Base-by-base conservation (phyloP, 1,284 basidiomycete genomes). In the Polyporus tsugae region DNA sequence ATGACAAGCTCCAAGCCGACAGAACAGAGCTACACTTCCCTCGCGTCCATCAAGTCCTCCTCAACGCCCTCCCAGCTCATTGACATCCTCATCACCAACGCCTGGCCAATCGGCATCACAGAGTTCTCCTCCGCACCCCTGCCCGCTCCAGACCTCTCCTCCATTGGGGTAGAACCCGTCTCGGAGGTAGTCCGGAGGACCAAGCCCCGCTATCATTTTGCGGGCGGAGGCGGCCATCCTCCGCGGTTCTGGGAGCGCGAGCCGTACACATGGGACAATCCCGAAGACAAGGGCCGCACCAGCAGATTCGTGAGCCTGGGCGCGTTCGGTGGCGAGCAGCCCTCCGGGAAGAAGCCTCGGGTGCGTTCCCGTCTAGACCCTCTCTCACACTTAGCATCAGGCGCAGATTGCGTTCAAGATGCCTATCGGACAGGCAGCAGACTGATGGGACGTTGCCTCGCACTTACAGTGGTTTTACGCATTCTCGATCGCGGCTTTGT, bases 191-290 rank as follows among this genome's bases (percentile, higher is more conserved):
- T 95, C 17, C 82, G 84, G 52, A 85, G 85, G 70, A 85, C 85
- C 59, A 91, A 90, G 73, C 93, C 94, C 1, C 86, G 91, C 60
- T 96, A 96, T 79, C 91, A 95, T 76, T 93, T 96, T 76, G 84
- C 90, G 19, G 89, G 86, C 71, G 86, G 87, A 59, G 87, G 81
- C 64, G 89, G 84, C 44, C 80, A 78, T 39, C 86, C 85, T 17
- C 85, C 90, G 0, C 84, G 84, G 70, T 98, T 96, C 79, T 98
- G 96, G 95, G 96, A 98, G 78, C 84, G 96, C 64, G 95, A 97
- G 73, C 96, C 96, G 2, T 96, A 90, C 77, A 80, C 87, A 6
- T 98, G 96, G 96, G 86, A 89, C 41, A 22, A 38, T 22, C 17
- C 58, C 22, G 90, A 91, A 42, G 89, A 91, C 65, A 81, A 82